These are phyloP conservation scores for Daldinia childiae DNA, from an alignment of 495 filamentous ascomycete species.

Conservation along the genomic window DNA sequence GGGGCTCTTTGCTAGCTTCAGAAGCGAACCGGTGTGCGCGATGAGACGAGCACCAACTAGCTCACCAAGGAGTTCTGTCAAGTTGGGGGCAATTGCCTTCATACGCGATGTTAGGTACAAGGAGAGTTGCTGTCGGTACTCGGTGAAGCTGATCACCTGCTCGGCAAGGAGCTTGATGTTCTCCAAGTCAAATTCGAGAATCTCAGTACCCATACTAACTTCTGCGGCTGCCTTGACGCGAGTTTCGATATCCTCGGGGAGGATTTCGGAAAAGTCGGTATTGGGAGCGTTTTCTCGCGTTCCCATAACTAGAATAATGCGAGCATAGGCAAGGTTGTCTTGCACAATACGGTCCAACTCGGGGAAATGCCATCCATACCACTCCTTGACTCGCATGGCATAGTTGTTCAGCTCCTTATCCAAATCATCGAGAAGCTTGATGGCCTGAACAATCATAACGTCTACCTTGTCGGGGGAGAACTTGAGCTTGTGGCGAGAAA, in stretches of 20 bases:
- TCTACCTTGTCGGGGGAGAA: conserved; percentile 99
- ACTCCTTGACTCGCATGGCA: conserved; percentile 99
- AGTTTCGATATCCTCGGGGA: conserved; percentile 94
- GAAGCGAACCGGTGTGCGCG: conserved; percentile 91
- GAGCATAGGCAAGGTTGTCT: conserved; percentile 95
- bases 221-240: conserved; percentile 94
- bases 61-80: conserved; percentile 92
- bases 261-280: conserved; percentile 86
- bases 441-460: conserved; percentile 98
- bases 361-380: conserved; percentile 99
- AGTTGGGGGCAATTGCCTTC: conserved; percentile 95
- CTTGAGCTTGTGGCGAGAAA: conserved; percentile 98
- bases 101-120: conserved; percentile 92
- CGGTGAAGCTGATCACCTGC: conserved; percentile 89
- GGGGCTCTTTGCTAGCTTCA: conserved; percentile 96
- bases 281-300: conserved; percentile 79
- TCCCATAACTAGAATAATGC: conserved; percentile 86
- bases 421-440: conserved; percentile 90
- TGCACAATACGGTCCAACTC: conserved; percentile 97
- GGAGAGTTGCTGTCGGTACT: conserved; percentile 87
- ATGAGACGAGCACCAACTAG: conserved; percentile 96
- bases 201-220: conserved; percentile 98
- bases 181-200: conserved; percentile 85
- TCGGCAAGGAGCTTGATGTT: conserved; percentile 91
- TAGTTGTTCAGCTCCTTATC: conserved; percentile 99